phyloP scores from a whole-genome alignment of 352 stramenopile genomes.

The Pilasporangium apinafurcum region DNA sequence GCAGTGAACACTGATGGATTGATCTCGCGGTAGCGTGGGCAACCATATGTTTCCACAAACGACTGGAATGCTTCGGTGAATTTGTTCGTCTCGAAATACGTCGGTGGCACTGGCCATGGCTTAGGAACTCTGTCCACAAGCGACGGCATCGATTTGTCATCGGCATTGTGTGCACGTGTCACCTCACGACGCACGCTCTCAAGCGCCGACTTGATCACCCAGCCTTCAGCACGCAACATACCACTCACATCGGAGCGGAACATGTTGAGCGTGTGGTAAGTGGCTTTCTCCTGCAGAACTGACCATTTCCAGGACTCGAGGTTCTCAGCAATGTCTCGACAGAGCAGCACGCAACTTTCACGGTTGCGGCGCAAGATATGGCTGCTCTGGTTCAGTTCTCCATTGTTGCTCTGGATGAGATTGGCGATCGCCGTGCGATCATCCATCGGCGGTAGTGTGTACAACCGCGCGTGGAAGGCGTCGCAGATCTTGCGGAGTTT shows the following conservation, averaged over 20 bases:
- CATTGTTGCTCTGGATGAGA: constrained; percentile 89
- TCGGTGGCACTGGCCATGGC: constrained; percentile 95
- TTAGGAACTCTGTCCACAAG: constrained; percentile 93
- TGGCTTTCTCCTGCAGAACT: constrained; percentile 95
- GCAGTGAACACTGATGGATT: constrained; percentile 98
- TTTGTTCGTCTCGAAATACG: constrained; percentile 99
- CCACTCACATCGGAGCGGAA: constrained; percentile 96
- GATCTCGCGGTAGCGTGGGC: constrained; percentile 97
- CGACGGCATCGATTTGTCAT: constrained; percentile 92
- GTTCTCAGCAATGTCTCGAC: constrained; percentile 90
- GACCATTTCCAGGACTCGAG: constrained; percentile 97
- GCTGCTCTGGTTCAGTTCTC: constrained; percentile 94
- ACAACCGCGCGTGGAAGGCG: constrained; percentile 95
- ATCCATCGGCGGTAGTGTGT: constrained; percentile 94
- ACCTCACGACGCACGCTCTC: constrained; percentile 85
- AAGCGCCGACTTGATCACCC: constrained; percentile 88
- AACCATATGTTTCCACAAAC: constrained; percentile 99
- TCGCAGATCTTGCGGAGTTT: constrained; percentile 99
- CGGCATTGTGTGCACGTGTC: constrained; percentile 86
- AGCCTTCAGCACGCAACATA: constrained; percentile 96
- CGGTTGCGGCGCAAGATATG: constrained; percentile 96
- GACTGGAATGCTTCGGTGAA: constrained; percentile 98
- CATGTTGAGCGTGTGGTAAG: constrained; percentile 98
- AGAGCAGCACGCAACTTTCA: constrained; percentile 92
- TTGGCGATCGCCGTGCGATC: constrained; percentile 84